phyloP scores from a whole-genome alignment of 192 early-diverging fungal genomes.

The Rhizophagus clarus region DNA sequence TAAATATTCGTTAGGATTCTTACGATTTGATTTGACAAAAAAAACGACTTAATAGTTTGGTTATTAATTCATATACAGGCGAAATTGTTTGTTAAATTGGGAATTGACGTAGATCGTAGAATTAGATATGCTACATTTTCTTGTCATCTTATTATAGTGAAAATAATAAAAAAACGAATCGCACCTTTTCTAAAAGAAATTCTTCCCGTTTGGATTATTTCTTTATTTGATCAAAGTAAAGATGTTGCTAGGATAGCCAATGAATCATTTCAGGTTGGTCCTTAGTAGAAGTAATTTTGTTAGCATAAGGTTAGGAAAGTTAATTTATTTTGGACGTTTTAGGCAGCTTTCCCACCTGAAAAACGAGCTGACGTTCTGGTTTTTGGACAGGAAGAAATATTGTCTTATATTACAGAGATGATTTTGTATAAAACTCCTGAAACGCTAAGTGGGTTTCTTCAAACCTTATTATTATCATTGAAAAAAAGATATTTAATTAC shows the following conservation, averaged over 20 bases:
- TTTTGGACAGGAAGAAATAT: constrained; percentile 76
- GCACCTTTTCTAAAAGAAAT: constrained; percentile 82
- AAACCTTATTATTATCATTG: neutral
- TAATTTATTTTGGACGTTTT: neutral
- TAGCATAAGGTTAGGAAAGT: neutral
- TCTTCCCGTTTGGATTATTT: constrained; percentile 81
- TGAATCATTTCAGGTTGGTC: constrained; percentile 68
- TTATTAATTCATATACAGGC: constrained; percentile 53
- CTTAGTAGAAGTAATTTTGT: neutral
- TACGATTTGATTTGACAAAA: constrained; percentile 26
- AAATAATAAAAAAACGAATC: constrained; percentile 69
- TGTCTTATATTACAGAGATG: constrained; percentile 68
- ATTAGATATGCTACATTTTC: constrained; percentile 71
- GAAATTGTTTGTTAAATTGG: constrained; percentile 63
- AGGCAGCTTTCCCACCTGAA: constrained; percentile 78
- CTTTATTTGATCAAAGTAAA: constrained; percentile 78
- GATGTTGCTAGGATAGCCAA: constrained; percentile 71
- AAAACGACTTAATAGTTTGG: constrained; percentile 24
- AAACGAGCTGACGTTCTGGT: constrained; percentile 76
- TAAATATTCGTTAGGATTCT: constrained; percentile 35
- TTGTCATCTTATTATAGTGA: constrained; percentile 70
- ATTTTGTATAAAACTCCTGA: constrained; percentile 78
- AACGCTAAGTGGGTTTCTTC: constrained; percentile 66
- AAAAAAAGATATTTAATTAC: neutral
- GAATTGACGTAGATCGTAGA: constrained; percentile 81